Evolutionary conservation across 148 eudicot genomes (phyloP).

Genomic region (Polygonum aviculare): DNA sequence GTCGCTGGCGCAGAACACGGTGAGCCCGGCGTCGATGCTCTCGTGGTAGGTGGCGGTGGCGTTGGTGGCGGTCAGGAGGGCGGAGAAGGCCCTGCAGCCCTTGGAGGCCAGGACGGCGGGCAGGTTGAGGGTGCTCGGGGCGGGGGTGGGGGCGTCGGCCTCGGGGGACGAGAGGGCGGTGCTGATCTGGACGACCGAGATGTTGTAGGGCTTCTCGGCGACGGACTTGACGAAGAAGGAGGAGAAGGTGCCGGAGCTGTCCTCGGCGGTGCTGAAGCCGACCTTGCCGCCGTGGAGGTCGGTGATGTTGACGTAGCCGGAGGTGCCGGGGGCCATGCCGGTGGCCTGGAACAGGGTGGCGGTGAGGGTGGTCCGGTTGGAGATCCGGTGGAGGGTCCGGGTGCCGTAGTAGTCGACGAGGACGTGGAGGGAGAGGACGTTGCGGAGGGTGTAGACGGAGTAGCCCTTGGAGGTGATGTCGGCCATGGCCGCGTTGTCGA

Average conservation of each 20-base stretch:
- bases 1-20: constrained; percentile 62
- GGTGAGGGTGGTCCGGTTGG: constrained; percentile 50
- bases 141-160: constrained; percentile 66
- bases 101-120: constrained; percentile 29
- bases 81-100: constrained; percentile 58
- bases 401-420: constrained; percentile 64
- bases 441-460: constrained; percentile 35
- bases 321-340: constrained; percentile 54
- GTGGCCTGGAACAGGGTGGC: constrained; percentile 77
- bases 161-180: constrained; percentile 38
- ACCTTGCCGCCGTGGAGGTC: constrained; percentile 65
- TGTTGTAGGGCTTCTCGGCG: constrained; percentile 45
- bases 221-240: constrained; percentile 51
- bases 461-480: constrained; percentile 36
- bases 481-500: constrained; percentile 74
- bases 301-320: constrained; percentile 85
- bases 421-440: constrained; percentile 66
- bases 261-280: constrained; percentile 41
- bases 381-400: constrained; percentile 66
- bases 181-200: constrained; percentile 60
- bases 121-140: constrained; percentile 34
- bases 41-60: constrained; percentile 37
- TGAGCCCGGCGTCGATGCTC: constrained; percentile 48
- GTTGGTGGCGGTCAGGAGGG: constrained; percentile 26
- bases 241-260: constrained; percentile 8